phyloP scores from a whole-genome alignment of 768 basidiomycete genomes.

The Suillus plorans region DNA sequence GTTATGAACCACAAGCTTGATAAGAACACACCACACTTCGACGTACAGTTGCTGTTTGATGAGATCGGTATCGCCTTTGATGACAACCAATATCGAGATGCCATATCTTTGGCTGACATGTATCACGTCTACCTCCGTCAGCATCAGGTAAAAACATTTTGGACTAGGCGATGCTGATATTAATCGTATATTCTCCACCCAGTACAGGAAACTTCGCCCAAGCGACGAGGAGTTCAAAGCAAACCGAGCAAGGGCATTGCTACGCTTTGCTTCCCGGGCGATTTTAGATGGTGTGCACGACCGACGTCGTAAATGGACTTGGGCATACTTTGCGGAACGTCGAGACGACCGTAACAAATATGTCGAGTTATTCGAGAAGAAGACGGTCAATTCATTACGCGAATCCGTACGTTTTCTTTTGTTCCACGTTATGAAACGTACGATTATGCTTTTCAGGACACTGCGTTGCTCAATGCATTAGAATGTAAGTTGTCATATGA shows the following conservation, averaged over 20 bases:
- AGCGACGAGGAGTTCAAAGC: constrained; percentile 53
- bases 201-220: constrained; percentile 84
- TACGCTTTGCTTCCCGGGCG: constrained; percentile 77
- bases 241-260: constrained; percentile 65
- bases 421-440: background rate
- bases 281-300: constrained; percentile 85
- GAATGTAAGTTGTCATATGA: constrained; percentile 89
- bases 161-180: background rate
- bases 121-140: constrained; percentile 93
- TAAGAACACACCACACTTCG: constrained; percentile 76
- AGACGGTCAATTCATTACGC: constrained; percentile 51
- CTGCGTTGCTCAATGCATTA: constrained; percentile 53
- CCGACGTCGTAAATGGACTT: constrained; percentile 83
- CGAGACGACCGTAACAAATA: constrained; percentile 86
- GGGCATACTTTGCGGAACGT: constrained; percentile 86
- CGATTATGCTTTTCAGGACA: constrained; percentile 41
- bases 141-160: constrained; percentile 55
- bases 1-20: constrained; percentile 80
- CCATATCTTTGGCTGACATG: constrained; percentile 91
- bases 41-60: constrained; percentile 85
- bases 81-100: constrained; percentile 91
- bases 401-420: constrained; percentile 48
- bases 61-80: constrained; percentile 93
- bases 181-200: constrained; percentile 10
- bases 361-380: constrained; percentile 81